These are phyloP conservation scores for Fistulina hepatica DNA, from an alignment of 1,284 basidiomycete genomes.

Conservation along the genomic window DNA sequence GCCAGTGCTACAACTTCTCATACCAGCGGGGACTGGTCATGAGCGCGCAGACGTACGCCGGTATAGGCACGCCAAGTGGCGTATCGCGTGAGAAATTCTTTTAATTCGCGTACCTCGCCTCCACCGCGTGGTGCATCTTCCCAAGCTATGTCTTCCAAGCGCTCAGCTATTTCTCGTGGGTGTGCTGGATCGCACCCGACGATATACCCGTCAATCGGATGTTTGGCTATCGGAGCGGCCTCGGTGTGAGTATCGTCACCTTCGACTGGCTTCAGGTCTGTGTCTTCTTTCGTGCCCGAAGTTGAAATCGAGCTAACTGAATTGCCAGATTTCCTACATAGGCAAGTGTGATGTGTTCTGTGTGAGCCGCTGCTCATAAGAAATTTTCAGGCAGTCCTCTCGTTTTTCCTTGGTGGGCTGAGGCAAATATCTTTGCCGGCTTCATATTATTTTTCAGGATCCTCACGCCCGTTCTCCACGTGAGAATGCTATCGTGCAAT, in stretches of 20 bases:
- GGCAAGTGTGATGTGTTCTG: conserved; percentile 29
- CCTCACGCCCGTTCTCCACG: conserved; percentile 40
- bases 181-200: conserved; percentile 70
- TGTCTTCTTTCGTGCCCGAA: background rate
- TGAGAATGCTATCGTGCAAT: conserved; percentile 27
- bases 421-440: conserved; percentile 69
- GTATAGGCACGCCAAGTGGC: conserved; percentile 8
- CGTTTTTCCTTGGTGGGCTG: conserved; percentile 60
- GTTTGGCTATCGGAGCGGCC: conserved; percentile 70
- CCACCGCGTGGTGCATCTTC: conserved; percentile 6
- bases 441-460: conserved; percentile 73
- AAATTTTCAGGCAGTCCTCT: conserved; percentile 38
- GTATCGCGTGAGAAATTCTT: conserved; percentile 7
- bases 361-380: no score
- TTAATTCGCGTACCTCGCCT: conserved; percentile 33
- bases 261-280: conserved; percentile 58
- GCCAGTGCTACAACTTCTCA: background rate
- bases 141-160: conserved; percentile 29
- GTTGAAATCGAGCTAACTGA: background rate
- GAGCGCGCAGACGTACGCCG: conserved; percentile 8
- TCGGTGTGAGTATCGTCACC: conserved; percentile 60
- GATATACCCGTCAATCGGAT: conserved; percentile 58
- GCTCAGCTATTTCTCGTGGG: conserved; percentile 53
- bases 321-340: conserved; percentile 38
- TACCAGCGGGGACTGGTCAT: background rate